Evolutionary conservation across 1,139 yeast species (phyloP).

Genomic region (Tardiomyces digboiensis): DNA sequence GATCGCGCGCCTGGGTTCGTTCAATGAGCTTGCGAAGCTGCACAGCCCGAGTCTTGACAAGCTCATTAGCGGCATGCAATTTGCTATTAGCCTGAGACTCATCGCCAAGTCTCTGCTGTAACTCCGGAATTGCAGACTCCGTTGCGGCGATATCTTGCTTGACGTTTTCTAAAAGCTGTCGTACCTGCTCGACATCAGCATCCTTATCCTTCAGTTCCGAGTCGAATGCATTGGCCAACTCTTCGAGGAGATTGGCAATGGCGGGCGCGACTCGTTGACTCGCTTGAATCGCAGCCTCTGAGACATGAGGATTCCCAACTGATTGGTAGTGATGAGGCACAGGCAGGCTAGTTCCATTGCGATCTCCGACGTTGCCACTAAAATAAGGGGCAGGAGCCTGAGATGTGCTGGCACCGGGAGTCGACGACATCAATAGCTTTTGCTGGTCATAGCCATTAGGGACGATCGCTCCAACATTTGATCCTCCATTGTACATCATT

Average conservation of each 20-base stretch:
- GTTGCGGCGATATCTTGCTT: slow-evolving; percentile 31
- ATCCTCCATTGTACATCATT: neutral
- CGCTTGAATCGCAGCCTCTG: slow-evolving; percentile 43
- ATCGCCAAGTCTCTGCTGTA: slow-evolving; percentile 22
- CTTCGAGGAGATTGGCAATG: slow-evolving; percentile 39
- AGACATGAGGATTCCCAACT: slow-evolving; percentile 17
- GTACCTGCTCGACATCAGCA: slow-evolving; percentile 36
- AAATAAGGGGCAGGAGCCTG: no score
- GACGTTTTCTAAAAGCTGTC: slow-evolving; percentile 31
- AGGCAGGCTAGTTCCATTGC: neutral
- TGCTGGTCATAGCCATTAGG: neutral
- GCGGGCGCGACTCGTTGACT: slow-evolving; percentile 35
- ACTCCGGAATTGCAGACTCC: slow-evolving; percentile 23
- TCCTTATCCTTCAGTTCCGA: slow-evolving; percentile 42
- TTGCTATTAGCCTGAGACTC: slow-evolving; percentile 19
- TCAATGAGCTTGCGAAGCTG: slow-evolving; percentile 38
- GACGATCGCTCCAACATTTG: neutral
- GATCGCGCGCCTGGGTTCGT: slow-evolving; percentile 44
- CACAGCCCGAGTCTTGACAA: slow-evolving; percentile 22
- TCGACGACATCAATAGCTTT: neutral
- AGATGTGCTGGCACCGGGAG: neutral
- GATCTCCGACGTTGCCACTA: neutral
- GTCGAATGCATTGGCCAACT: slow-evolving; percentile 47
- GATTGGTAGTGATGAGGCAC: slow-evolving; percentile 3
- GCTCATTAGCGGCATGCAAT: slow-evolving; percentile 20